A percentile compares a stretch with the other conserved stretches of the same genome.
Evolutionary conservation across 192 early-diverging fungal genomes (phyloP).

Genomic region (Radiomyces spectabilis): DNA sequence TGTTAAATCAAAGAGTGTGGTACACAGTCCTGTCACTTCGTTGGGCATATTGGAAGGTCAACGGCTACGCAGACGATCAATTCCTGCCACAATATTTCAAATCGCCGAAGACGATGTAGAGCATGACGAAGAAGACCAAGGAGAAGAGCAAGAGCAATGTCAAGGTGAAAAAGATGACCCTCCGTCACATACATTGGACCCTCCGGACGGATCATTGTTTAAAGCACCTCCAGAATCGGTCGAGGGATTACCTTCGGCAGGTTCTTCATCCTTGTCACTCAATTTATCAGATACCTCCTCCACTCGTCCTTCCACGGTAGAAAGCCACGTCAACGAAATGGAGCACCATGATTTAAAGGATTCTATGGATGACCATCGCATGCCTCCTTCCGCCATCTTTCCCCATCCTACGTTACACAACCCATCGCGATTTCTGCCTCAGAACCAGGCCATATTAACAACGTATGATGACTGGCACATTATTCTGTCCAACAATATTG

Average conservation of each 20-base stretch:
- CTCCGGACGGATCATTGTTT: background rate
- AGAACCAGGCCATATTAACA: conserved; percentile 10
- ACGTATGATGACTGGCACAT: conserved; percentile 11
- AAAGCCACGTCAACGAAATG: background rate
- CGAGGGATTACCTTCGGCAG: background rate
- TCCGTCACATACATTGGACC: too few relatives aligned
- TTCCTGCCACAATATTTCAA: background rate
- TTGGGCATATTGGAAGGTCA: too few relatives aligned
- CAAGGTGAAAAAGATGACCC: too few relatives aligned
- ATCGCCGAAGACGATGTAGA: background rate
- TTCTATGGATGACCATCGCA: background rate
- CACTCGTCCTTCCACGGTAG: background rate
- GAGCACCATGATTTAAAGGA: background rate
- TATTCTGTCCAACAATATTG: conserved; percentile 8
- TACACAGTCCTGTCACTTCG: too few relatives aligned
- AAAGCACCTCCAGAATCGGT: background rate
- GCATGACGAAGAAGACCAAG: too few relatives aligned
- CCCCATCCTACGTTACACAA: conserved; percentile 2
- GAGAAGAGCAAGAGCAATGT: too few relatives aligned
- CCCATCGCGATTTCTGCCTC: conserved; percentile 1
- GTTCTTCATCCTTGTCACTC: background rate
- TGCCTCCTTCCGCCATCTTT: background rate
- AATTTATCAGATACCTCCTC: background rate
- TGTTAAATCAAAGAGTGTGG: background rate
- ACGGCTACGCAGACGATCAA: background rate